These are phyloP conservation scores for Akanthomyces uredinophilus DNA, from an alignment of 2,329 filamentous ascomycete species.

Conservation along the genomic window DNA sequence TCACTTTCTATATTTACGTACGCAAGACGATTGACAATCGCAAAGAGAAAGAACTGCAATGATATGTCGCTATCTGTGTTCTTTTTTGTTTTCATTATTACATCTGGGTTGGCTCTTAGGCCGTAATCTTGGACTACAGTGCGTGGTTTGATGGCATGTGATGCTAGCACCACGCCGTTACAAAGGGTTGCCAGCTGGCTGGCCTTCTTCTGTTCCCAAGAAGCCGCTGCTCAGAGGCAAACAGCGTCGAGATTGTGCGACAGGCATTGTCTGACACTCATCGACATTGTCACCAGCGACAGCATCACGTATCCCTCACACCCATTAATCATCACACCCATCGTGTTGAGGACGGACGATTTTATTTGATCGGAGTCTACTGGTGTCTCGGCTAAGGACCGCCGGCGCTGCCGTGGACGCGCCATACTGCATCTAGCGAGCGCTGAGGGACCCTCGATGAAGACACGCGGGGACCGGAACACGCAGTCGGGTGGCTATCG, in stretches of 20 bases:
- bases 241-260: background rate
- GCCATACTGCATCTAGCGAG: background rate
- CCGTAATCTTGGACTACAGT: no score
- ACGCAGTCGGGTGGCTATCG: background rate
- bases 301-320: background rate
- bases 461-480: background rate
- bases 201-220: background rate
- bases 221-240: background rate
- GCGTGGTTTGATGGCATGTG: no score
- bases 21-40: no score
- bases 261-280: background rate
- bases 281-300: background rate
- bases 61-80: no score
- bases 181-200: background rate
- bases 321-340: no score
- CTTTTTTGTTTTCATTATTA: no score
- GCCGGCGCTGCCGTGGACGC: background rate
- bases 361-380: background rate
- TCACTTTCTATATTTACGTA: no score
- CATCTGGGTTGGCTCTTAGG: no score
- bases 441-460: background rate
- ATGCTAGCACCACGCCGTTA: no score
- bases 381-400: background rate
- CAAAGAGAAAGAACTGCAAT: no score
- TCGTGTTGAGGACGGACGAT: background rate